Conservation (phyloP, 2,329 filamentous ascomycete genomes). For the Truncatella angustata region DNA sequence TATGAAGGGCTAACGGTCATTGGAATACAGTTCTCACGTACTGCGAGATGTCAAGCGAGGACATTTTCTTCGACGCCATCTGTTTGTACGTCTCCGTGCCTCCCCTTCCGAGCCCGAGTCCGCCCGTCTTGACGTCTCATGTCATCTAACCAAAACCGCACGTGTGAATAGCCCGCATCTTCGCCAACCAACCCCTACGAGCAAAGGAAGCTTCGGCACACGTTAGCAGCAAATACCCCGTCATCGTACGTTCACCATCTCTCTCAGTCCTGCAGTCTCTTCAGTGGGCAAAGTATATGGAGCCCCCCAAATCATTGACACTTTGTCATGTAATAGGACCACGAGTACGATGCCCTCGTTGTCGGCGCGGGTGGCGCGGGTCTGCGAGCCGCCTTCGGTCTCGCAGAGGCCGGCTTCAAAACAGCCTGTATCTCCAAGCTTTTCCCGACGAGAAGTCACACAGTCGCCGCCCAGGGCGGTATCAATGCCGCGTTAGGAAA, state of each 20-base stretch:
- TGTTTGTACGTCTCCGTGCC: conserved; percentile 57
- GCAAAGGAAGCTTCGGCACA: conserved; percentile 91
- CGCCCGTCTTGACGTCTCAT: conserved; percentile 6
- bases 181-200: conserved; percentile 80
- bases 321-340: conserved; percentile 59
- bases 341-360: conserved; percentile 97
- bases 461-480: conserved; percentile 77
- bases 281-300: neutral
- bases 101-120: neutral
- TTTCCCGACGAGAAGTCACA: conserved; percentile 83
- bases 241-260: conserved; percentile 66
- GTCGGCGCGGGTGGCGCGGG: conserved; percentile 82
- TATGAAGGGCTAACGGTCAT: neutral
- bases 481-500: conserved; percentile 89
- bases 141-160: conserved; percentile 17
- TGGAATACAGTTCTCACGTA: conserved; percentile 58
- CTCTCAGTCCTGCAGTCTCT: neutral
- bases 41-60: conserved; percentile 64
- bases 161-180: conserved; percentile 67
- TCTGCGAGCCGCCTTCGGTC: conserved; percentile 79
- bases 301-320: no score
- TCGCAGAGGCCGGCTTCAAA: conserved; percentile 86
- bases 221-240: conserved; percentile 86
- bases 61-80: conserved; percentile 85
- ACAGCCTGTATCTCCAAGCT: conserved; percentile 86